Conservation (phyloP, 768 basidiomycete species). For the Lentinula raphanica region DNA sequence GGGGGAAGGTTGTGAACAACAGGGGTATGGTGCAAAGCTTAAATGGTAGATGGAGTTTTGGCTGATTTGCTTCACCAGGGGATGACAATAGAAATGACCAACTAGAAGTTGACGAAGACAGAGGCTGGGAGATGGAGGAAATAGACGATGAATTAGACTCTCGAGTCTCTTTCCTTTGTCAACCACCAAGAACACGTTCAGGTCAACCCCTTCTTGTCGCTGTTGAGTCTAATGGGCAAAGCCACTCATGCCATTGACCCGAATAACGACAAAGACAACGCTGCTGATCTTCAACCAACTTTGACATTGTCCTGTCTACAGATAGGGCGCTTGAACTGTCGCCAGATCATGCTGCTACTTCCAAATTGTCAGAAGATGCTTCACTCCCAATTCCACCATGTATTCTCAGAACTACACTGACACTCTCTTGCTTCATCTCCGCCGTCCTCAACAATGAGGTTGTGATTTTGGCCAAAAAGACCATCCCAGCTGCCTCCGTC, state of each 20-base stretch:
- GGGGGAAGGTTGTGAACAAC: slow-evolving; percentile 59
- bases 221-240: not conserved
- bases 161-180: slow-evolving; percentile 43
- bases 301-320: slow-evolving; percentile 28
- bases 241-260: slow-evolving; percentile 8
- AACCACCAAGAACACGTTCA: slow-evolving; percentile 12
- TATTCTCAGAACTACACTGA: slow-evolving; percentile 14
- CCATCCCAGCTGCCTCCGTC: too few species aligned
- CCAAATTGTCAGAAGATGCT: slow-evolving; percentile 12
- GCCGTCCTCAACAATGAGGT: slow-evolving; percentile 7
- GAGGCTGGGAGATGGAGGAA: slow-evolving; percentile 34
- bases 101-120: slow-evolving; percentile 26
- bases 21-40: slow-evolving; percentile 56
- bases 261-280: slow-evolving; percentile 39
- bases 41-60: slow-evolving; percentile 41
- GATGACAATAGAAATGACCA: slow-evolving; percentile 21
- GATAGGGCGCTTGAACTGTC: not conserved
- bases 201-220: not conserved
- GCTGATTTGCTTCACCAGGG: slow-evolving; percentile 38
- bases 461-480: not conserved
- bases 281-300: slow-evolving; percentile 54
- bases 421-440: slow-evolving; percentile 11
- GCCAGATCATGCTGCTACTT: not conserved
- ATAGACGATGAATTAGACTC: slow-evolving; percentile 55
- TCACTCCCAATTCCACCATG: slow-evolving; percentile 33